Percentiles rank a stretch among this genome's conserved stretches.
Conservation (phyloP, 306 rosid genomes). For the Quercus rubra region DNA sequence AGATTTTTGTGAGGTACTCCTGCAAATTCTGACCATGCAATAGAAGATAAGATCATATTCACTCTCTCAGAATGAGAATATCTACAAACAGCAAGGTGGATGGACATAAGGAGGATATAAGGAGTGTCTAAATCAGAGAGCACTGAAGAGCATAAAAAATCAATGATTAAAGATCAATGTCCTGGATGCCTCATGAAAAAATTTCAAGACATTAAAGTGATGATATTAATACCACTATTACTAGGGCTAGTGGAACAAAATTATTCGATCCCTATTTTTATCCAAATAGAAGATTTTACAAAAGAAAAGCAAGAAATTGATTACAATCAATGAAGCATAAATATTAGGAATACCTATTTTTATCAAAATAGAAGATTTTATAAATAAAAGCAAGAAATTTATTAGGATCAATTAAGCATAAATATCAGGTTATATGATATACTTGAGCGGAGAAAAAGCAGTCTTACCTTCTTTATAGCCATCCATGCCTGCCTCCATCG, state of each 20-base stretch:
- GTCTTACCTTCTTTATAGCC: conserved; percentile 81
- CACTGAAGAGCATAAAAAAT: conserved; percentile 7
- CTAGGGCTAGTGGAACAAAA: background rate
- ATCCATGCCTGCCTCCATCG: conserved; percentile 94
- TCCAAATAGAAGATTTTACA: background rate
- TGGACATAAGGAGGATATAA: background rate
- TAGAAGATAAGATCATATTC: background rate
- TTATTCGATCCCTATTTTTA: background rate
- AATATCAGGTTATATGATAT: background rate
- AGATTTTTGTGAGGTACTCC: background rate
- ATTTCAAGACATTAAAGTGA: background rate
- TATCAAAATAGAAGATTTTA: background rate
- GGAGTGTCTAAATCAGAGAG: too few relatives aligned
- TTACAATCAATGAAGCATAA: too few relatives aligned
- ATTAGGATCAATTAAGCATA: background rate
- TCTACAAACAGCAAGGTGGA: background rate
- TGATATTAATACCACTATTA: background rate
- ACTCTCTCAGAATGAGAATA: background rate
- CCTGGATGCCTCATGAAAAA: conserved; percentile 11
- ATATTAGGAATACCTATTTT: too few relatives aligned
- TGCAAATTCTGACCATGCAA: background rate
- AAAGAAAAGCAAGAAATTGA: too few relatives aligned
- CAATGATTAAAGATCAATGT: background rate
- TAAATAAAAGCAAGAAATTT: background rate
- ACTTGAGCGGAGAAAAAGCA: conserved; percentile 17